Evolutionary conservation across 176 grass and related monocot genomes (phyloP), one percentile per base, ranked within the genome.

Genomic region (Metroxylon sagu): DNA sequence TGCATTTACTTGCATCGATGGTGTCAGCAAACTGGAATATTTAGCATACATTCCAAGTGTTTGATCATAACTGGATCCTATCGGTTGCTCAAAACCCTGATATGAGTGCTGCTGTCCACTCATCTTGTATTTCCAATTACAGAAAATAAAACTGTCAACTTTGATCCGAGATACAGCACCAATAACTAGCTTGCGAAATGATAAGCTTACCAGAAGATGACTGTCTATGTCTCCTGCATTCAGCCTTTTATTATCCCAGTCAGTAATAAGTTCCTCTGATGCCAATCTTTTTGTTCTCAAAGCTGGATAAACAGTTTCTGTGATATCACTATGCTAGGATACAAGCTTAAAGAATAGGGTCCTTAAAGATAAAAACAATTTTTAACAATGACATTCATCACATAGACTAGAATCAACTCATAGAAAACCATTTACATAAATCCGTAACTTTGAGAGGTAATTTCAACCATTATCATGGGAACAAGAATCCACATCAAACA

Each of bases 201-300:
- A 43, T 14, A 43, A 10, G 35, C 78, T 76, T 79, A 84, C 81
- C 49, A 74, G 74, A 71, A 87, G 68, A 17, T 60, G 76, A 68
- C 82, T 74, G 75, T 62, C 71, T 69, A 79, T 64, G 69, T 86
- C 71, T 73, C 85, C 90, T 59, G 85, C 82, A 86, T 89, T 89
- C 18, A 95, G 76, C 63, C 90, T 86, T 83, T 89, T 95, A 64
- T 74, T 86, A 83, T 89, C 90, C 82, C 85, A 95, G 16, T 74
- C 90, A 83, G 80, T 81, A 10, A 60, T 61, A 28, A 89, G 84
- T 52, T 89, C 90, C 56, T 95, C 85, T 14, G 90, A 86, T 63
- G 85, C 85, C 73, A 89, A 86, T 17, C 90, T 64, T 66, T 95
- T 95, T 58, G 71, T 95, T 27, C 82, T 82, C 70, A 89, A 72